Evolutionary conservation across 306 rosid genomes (phyloP).

Genomic region (Cajanus cajan): DNA sequence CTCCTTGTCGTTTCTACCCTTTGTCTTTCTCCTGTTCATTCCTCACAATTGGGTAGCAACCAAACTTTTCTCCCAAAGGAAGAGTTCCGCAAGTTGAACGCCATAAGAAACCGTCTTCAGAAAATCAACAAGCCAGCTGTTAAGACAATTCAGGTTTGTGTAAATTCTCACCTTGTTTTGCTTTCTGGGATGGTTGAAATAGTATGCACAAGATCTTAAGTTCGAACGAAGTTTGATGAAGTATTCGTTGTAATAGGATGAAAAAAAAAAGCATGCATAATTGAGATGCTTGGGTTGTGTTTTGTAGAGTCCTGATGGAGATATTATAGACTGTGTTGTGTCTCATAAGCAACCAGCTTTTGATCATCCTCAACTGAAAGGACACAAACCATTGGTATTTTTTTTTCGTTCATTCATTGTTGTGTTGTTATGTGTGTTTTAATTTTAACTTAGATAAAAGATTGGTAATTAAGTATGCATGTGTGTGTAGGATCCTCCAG

Average conservation of each 20-base stretch:
- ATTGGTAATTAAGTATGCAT: background rate
- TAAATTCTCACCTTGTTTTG: background rate
- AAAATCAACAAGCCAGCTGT: slow-evolving; percentile 65
- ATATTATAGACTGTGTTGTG: slow-evolving; percentile 70
- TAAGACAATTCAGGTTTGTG: slow-evolving; percentile 67
- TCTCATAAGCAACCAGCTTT: slow-evolving; percentile 79
- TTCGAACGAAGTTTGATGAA: too few species aligned
- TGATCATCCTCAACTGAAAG: slow-evolving; percentile 75
- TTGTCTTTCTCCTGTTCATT: slow-evolving; percentile 47
- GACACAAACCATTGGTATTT: slow-evolving; percentile 70
- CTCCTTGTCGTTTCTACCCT: slow-evolving; percentile 44
- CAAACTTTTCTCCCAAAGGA: slow-evolving; percentile 54
- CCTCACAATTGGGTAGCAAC: slow-evolving; percentile 36
- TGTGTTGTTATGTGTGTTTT: background rate
- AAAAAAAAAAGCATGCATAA: too few species aligned
- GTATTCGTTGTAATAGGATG: too few species aligned
- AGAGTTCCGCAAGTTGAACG: slow-evolving; percentile 47
- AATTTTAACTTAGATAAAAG: background rate
- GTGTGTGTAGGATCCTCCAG: slow-evolving; percentile 63
- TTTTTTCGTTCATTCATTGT: background rate
- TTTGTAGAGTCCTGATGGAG: slow-evolving; percentile 84
- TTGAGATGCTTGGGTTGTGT: background rate
- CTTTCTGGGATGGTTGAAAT: background rate
- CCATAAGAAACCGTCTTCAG: slow-evolving; percentile 48
- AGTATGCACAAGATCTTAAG: too few species aligned